Evolutionary conservation across 495 filamentous ascomycete species (phyloP), one percentile per base, ranked within the genome.

Genomic region (Aspergillus cavernicola): DNA sequence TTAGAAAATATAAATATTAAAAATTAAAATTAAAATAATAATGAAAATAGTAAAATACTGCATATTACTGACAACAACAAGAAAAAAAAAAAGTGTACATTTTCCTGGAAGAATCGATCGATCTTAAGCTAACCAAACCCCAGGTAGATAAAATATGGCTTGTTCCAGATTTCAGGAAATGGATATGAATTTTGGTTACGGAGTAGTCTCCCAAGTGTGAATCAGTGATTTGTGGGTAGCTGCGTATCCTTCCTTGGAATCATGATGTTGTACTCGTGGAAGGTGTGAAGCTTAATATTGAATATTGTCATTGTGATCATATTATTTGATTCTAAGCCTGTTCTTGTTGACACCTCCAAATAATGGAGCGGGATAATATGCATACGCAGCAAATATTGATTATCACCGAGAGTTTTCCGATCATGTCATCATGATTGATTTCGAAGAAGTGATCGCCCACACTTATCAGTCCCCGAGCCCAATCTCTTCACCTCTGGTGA

Each of bases 401-500:
- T 28, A 22, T 47, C 31, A n/a, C 22, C 41, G 35, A 52, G 40
- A 50, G 54, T 58, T 47, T 22, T 12, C 6, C 37, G 18, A 10
- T 9, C 1, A 42, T 62, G 59, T 62, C 59, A 55, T 62, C 59
- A 62, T 62, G 51, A 54, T 44, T 19, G 22, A 43, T 41, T 38
- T 50, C 44, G 32, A 50, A 18, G 33, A 45, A 48, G 38, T 50
- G 49, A 50, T 49, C 37, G 37, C 37, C 19, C 6, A 13, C 18
- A 19, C 8, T 3, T 20, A 40, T 15, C n/a, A 6, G n/a, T 38
- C 6, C 31, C 22, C 18, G 19, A 40, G 37, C 35, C 35, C 15
- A 38, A 38, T 38, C 35, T 15, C 15, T 15, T 38, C 35, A 16
- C 32, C 15, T 40, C 37, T 40, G 37, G 37, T 16, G 37, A 40